Base-by-base conservation (phyloP, 331 rosid genomes). In the Stylosanthes scabra region DNA sequence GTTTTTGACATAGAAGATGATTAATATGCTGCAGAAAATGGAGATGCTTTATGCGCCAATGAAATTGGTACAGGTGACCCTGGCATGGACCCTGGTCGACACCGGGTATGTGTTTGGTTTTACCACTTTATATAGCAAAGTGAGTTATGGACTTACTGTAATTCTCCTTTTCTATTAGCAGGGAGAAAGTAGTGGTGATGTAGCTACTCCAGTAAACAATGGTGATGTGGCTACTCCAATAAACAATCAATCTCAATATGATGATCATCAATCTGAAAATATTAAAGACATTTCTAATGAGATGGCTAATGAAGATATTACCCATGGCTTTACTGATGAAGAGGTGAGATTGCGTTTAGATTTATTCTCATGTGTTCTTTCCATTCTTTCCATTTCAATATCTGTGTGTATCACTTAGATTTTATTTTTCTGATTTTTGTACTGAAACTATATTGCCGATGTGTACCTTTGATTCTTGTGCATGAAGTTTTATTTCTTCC, bases 71-170 rank as follows among this genome's bases (percentile, higher is more conserved):
- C 81, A 76, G 80, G 65, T 66, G 58, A 72, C 72, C 71, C 85
- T 51, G 69, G 61, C 69, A 47, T 62, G 81, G 71, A 68, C 70
- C 76, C 83, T 20, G 96, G 93, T 94, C 96, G 91, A 78, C 89
- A 93, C 88, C 91, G 88, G 91, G 99, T 91, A 94, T 94, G 99
- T 94, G 97, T 90, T 91, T 87, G 65, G 75, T 78, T 76, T 83
- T 80, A 72, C 73, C 72, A 66, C 80, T 75, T 70, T 84, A 74
- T 81, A 79, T 78, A 82, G 76, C 65, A 74, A 61, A 66, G 83
- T 64, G 76, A 75, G 74, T 62, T 74, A 60, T 74, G 86, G 81
- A 81, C 82, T 90, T 77, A 83, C 66, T 49, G 12, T 87, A 81
- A 90, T 83, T 73, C 72, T 56, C 75, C 47, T 74, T 85, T 81